These are phyloP conservation scores for Calophaca sinica DNA, from an alignment of 306 rosid genomes.

Conservation along the genomic window DNA sequence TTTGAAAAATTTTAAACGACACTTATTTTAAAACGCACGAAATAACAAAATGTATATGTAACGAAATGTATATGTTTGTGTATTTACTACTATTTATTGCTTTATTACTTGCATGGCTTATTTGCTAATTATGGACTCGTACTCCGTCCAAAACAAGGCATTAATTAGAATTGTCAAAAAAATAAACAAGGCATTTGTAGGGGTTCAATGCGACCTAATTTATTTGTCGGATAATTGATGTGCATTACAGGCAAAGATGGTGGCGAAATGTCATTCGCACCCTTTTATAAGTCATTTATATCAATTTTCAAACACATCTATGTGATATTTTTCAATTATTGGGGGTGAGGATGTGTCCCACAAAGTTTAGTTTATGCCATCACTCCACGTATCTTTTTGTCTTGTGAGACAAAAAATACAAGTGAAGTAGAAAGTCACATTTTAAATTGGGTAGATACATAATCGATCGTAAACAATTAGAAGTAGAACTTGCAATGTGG, in stretches of 20 bases:
- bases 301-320: too few species aligned
- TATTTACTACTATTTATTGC: too few species aligned
- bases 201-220: slow-evolving; percentile 16
- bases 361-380: slow-evolving; percentile 40
- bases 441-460: neutral
- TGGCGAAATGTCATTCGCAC: neutral
- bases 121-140: too few species aligned
- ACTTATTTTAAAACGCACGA: too few species aligned
- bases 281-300: slow-evolving; percentile 14
- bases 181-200: too few species aligned
- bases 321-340: slow-evolving; percentile 24
- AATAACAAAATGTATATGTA: too few species aligned
- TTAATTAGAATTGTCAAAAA: too few species aligned
- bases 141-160: too few species aligned
- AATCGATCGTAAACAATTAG: neutral
- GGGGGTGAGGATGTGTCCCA: slow-evolving; percentile 10
- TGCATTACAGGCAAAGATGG: slow-evolving; percentile 8
- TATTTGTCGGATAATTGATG: slow-evolving; percentile 7
- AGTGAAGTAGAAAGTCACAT: slow-evolving; percentile 10
- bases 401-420: slow-evolving; percentile 27
- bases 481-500: neutral
- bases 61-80: too few species aligned
- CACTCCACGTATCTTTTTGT: slow-evolving; percentile 43
- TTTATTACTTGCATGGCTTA: too few species aligned
- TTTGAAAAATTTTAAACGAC: too few species aligned